phyloP scores from a whole-genome alignment of 2,329 filamentous ascomycete genomes.

The Fusarium concolor region DNA sequence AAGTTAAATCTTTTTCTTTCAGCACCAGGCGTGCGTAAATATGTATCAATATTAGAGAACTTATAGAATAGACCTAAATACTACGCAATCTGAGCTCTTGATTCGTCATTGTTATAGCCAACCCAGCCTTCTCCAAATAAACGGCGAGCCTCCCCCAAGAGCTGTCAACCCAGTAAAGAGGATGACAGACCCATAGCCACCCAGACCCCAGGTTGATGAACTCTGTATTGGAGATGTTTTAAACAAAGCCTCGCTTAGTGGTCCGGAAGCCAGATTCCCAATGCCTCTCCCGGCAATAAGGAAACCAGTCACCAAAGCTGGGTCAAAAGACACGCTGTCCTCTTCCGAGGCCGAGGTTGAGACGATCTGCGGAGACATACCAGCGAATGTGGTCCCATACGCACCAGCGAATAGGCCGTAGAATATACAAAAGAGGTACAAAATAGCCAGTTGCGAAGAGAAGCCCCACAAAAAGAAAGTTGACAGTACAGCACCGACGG shows the following conservation, averaged over 20 bases:
- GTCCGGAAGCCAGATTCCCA: not conserved
- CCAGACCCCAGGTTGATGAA: not conserved
- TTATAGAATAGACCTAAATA: not conserved
- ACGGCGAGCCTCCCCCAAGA: not conserved
- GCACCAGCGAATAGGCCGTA: constrained; percentile 76
- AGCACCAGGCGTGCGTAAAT: not conserved
- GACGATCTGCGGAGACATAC: constrained; percentile 49
- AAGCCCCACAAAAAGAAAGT: constrained; percentile 73
- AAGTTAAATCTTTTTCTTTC: not conserved
- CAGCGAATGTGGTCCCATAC: constrained; percentile 71
- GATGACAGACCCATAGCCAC: not conserved
- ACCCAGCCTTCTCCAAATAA: not conserved
- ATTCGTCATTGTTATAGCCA: not conserved
- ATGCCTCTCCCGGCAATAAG: not conserved
- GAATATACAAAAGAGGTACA: constrained; percentile 70
- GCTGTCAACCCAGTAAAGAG: not conserved
- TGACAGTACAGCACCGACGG: constrained; percentile 64
- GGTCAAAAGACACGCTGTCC: not conserved
- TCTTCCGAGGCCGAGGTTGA: not conserved
- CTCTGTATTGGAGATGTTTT: not conserved
- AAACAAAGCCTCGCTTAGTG: not conserved
- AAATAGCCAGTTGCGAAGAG: constrained; percentile 61
- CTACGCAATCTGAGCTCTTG: too few species aligned
- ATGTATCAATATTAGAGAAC: not conserved
- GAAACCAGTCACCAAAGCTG: not conserved